Evolutionary conservation across 108 stramenopile genomes (phyloP), one percentile per base, ranked within the genome.

Genomic region (Aureococcus anophagefferens): DNA sequence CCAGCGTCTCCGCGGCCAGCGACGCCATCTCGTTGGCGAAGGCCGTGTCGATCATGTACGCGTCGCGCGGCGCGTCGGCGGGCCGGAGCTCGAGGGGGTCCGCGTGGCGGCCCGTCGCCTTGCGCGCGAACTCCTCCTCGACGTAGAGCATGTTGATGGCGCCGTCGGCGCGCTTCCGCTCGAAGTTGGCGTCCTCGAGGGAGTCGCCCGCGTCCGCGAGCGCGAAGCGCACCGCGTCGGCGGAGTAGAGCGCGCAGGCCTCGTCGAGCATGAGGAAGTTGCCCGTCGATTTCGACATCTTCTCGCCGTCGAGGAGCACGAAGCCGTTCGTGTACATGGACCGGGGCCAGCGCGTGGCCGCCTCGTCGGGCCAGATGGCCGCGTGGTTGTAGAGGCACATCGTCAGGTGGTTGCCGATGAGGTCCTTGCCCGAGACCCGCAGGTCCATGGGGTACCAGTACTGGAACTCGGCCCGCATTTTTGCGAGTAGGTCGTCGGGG

Each of bases 391-490:
- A 98, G 36, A 98, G 79, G 5, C 93, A 93, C 94, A 97, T 96
- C 34, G 97, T 98, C 73, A 98, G 87, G 75, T 98, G 97, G 77
- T 98, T 98, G 25, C 90, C 91, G 70, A 98, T 96, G 63, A 98
- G 84, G 79, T 98, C 97, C 75, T 96, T 96, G 4, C 91, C 97
- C 67, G 89, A 91, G 34, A 96, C 94, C 31, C 97, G 88, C 66
- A 98, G 85, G 75, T 94, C 91, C 93, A 98, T 95, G 32, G 97
- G 97, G 75, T 98, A 98, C 94, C 94, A 97, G 74, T 92, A 94
- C 62, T 89, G 77, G 72, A 96, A 96, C 74, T 93, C 93, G 63
- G 67, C 68, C 69, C 87, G 84, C 91, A 96, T 89, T 82, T 82
- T 83, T 46, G 85, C 80, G 33, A 98, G 83, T 33, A 77, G 80